Evolutionary conservation across 768 basidiomycete species (phyloP).

Genomic region (Pulveroboletus ravenelii): DNA sequence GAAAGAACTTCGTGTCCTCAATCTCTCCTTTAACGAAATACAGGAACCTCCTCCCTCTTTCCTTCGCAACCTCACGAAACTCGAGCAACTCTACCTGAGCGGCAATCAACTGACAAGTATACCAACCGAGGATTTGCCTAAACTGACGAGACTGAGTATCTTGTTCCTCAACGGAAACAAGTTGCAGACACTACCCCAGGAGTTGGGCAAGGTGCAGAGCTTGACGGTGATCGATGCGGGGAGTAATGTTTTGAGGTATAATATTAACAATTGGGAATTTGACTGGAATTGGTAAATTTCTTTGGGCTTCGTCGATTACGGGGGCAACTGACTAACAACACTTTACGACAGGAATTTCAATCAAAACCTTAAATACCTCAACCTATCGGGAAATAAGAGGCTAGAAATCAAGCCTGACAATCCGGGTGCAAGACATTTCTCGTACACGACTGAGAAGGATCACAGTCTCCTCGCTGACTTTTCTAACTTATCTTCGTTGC

Average conservation of each 20-base stretch:
- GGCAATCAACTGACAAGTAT: slow-evolving; percentile 92
- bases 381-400: slow-evolving; percentile 94
- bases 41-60: slow-evolving; percentile 80
- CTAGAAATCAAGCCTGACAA: slow-evolving; percentile 87
- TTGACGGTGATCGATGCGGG: slow-evolving; percentile 87
- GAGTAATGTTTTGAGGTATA: slow-evolving; percentile 91
- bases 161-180: slow-evolving; percentile 93
- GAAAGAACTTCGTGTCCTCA: slow-evolving; percentile 74
- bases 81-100: slow-evolving; percentile 88
- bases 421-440: slow-evolving; percentile 27
- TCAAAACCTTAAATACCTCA: slow-evolving; percentile 86
- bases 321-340: neutral
- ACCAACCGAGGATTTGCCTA: slow-evolving; percentile 83
- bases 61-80: slow-evolving; percentile 59
- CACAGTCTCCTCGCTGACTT: slow-evolving; percentile 70
- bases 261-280: slow-evolving; percentile 97
- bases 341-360: slow-evolving; percentile 83
- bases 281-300: slow-evolving; percentile 93
- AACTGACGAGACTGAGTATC: slow-evolving; percentile 60
- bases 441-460: slow-evolving; percentile 17
- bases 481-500: slow-evolving; percentile 76
- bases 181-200: slow-evolving; percentile 87
- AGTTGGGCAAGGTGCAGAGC: slow-evolving; percentile 76
- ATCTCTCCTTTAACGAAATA: slow-evolving; percentile 93
- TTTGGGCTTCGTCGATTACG: neutral